Base-by-base conservation (phyloP, 2,329 filamentous ascomycete species). In the Aureobasidium sp. region DNA sequence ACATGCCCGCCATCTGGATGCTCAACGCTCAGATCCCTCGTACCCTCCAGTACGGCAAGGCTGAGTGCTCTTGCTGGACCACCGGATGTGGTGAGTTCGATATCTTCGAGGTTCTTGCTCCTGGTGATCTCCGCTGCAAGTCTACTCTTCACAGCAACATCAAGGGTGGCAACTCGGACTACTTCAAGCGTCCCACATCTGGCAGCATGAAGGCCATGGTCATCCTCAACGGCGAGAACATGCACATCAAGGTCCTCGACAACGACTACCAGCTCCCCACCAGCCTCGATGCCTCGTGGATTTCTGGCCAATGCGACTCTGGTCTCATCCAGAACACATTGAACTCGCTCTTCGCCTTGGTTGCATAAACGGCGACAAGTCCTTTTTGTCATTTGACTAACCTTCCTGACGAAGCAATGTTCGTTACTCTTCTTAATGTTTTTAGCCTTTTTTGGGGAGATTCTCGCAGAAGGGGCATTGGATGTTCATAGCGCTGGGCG, bases 11-110 rank as follows among this genome's bases (percentile, higher is more conserved):
- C 45, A 81, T 87, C 72, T 92, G 89, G 89, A 77, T 87, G 54
- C 82, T 92, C 64, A 92, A 92, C 74, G 85, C 83, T 19, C 80
- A 83, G 64, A 89, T 92, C 64, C 84, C 88, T 29, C 85, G 85
- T 64, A 85, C 86, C 5, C 76, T 81, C 5, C 88, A 91, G 72
- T 91, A 91, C 76, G 80, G 80, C 65, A 75, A 77, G 52, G 71
- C 76, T 8, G 73, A 75, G 2, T 92, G 89, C 79, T 88, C 84
- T 63, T 92, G 89, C 79, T 91, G 88, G 88, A 74, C 73, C 14
- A 78, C 70, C 68, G 84, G 83, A 40, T 91, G 89, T 70, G 88
- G 87, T 68, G 89, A 93, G 75, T 83, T 88, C 64, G 89, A 93
- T 69, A 79, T 91, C 60, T 85, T 87, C 68, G 89, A 92, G 75